phyloP scores from a whole-genome alignment of 106 monocot genomes.

The Dendrobium officinale region DNA sequence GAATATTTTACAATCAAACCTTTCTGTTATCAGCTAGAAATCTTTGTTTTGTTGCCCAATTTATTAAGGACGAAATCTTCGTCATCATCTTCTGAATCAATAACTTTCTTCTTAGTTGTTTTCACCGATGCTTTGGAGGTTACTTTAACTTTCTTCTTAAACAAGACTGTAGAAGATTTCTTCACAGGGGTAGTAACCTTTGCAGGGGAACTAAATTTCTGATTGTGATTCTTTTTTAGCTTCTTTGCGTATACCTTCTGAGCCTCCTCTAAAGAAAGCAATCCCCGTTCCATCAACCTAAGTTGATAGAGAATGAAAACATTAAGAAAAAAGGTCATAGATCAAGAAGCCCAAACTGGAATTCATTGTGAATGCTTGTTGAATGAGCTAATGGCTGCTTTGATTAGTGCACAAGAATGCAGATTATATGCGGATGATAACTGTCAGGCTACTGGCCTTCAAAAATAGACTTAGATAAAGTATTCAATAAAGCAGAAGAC shows the following conservation, averaged over 20 bases:
- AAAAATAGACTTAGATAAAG: too few relatives aligned
- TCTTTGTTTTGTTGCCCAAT: conserved; percentile 28
- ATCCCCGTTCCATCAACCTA: conserved; percentile 93
- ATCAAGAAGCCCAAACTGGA: background rate
- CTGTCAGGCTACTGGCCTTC: too few relatives aligned
- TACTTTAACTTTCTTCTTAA: background rate
- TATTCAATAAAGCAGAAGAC: too few relatives aligned
- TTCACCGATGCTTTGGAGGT: conserved; percentile 14
- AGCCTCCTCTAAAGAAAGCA: conserved; percentile 50
- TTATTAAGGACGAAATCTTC: conserved; percentile 41
- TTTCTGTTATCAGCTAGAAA: conserved; percentile 9
- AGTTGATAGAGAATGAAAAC: background rate
- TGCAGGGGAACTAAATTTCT: conserved; percentile 42
- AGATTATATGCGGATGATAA: too few relatives aligned
- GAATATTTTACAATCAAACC: too few relatives aligned
- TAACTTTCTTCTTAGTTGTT: conserved; percentile 35
- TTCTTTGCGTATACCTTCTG: conserved; percentile 55
- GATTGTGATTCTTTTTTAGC: conserved; percentile 26
- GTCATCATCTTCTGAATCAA: conserved; percentile 28
- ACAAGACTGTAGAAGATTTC: background rate
- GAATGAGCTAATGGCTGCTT: too few relatives aligned
- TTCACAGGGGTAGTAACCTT: conserved; percentile 1
- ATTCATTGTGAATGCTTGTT: background rate
- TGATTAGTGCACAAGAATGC: too few relatives aligned
- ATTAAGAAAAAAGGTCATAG: background rate